Percentiles rank a stretch among this genome's conserved stretches.
Conservation (phyloP, 2,329 filamentous ascomycete species). For the Cercospora sp. region DNA sequence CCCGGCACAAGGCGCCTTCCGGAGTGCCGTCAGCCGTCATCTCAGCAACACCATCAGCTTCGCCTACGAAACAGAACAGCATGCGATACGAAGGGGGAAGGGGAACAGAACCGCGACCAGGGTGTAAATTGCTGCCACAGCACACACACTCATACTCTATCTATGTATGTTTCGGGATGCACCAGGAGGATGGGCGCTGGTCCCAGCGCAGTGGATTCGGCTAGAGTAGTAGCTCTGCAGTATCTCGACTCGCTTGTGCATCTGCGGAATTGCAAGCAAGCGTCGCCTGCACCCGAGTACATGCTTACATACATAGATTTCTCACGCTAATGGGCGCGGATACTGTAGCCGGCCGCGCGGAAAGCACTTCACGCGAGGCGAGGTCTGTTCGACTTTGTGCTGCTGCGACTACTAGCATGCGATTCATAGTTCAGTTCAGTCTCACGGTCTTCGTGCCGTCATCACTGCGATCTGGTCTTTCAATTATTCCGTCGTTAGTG, state of each 20-base stretch:
- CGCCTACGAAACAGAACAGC: conserved; percentile 1
- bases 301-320: not conserved
- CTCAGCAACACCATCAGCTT: not conserved
- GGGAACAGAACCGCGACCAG: not conserved
- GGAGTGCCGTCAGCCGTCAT: not conserved
- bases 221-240: not conserved
- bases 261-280: not conserved
- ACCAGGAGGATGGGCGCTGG: not conserved
- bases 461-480: not conserved
- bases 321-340: not conserved
- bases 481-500: not conserved
- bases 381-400: not conserved
- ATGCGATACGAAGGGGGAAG: conserved; percentile 5
- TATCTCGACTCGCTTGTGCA: conserved; percentile 2
- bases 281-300: not conserved
- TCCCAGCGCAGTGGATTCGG: not conserved
- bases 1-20: not conserved
- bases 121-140: not conserved
- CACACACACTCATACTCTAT: not conserved
- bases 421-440: not conserved
- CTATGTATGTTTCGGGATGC: not conserved
- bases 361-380: conserved; percentile 3
- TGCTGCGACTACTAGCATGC: not conserved
- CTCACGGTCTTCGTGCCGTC: not conserved
- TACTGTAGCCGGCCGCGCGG: not conserved